A percentile compares a stretch with the other conserved stretches of the same genome.
phyloP scores from a whole-genome alignment of 148 eudicot species.

The Vaccinium vitisidaea region DNA sequence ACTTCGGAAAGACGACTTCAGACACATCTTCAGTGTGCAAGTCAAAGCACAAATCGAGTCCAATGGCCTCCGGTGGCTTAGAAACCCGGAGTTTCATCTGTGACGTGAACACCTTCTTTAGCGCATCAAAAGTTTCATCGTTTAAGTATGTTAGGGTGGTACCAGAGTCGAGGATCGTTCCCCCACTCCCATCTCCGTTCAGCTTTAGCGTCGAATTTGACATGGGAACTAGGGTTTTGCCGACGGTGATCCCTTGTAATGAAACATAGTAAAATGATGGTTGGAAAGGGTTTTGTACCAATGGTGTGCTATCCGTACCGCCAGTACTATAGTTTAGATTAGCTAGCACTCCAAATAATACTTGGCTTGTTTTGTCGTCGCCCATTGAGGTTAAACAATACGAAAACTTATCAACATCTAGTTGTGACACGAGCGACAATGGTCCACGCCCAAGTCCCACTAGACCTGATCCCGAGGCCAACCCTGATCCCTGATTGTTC shows the following conservation, averaged over 20 bases:
- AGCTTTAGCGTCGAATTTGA: slow-evolving; percentile 2
- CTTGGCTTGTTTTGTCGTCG: slow-evolving; percentile 17
- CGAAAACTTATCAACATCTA: slow-evolving; percentile 34
- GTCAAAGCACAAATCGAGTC: slow-evolving; percentile 40
- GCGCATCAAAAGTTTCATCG: slow-evolving; percentile 15
- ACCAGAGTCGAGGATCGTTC: slow-evolving; percentile 36
- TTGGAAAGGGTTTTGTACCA: slow-evolving; percentile 17
- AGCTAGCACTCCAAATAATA: slow-evolving; percentile 26
- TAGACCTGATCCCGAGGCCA: slow-evolving; percentile 33
- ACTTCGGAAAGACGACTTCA: slow-evolving; percentile 18
- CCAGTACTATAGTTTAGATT: slow-evolving; percentile 8
- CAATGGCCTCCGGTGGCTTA: not conserved
- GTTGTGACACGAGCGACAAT: slow-evolving; percentile 41
- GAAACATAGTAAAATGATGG: slow-evolving; percentile 28
- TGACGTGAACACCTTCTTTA: slow-evolving; percentile 23
- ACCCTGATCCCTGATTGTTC: slow-evolving; percentile 31
- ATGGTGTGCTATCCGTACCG: slow-evolving; percentile 20
- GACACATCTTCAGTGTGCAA: slow-evolving; percentile 14
- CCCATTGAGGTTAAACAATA: slow-evolving; percentile 39
- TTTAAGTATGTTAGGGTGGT: slow-evolving; percentile 32
- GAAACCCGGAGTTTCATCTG: slow-evolving; percentile 29
- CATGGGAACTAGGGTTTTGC: slow-evolving; percentile 25
- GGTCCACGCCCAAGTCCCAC: slow-evolving; percentile 48
- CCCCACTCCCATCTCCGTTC: slow-evolving; percentile 26
- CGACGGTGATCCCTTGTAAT: slow-evolving; percentile 31